These are phyloP conservation scores for Flammula alnicola DNA, from an alignment of 1,284 basidiomycete species.

Conservation along the genomic window DNA sequence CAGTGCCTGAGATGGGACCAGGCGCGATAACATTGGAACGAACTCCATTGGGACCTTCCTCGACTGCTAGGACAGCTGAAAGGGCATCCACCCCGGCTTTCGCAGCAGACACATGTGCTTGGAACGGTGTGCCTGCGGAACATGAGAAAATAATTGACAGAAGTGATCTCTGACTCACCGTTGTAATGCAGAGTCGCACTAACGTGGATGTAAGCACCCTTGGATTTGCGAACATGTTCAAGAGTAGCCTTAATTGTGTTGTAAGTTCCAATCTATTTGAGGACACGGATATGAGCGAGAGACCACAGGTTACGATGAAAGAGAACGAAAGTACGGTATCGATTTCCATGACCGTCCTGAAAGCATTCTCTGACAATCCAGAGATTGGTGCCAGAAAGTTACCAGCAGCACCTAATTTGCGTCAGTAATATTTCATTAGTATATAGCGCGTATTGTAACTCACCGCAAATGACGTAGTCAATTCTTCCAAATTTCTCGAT, in stretches of 20 bases:
- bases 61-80: constrained; percentile 84
- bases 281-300: neutral
- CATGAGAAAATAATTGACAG: constrained; percentile 16
- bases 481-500: constrained; percentile 85
- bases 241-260: constrained; percentile 94
- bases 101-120: constrained; percentile 93
- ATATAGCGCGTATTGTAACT: neutral
- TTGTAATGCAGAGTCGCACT: constrained; percentile 90
- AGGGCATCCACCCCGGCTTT: constrained; percentile 95
- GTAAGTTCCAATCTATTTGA: constrained; percentile 83
- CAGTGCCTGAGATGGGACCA: constrained; percentile 85
- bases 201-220: constrained; percentile 90
- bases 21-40: constrained; percentile 93
- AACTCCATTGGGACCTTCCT: constrained; percentile 94
- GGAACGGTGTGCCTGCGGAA: constrained; percentile 77
- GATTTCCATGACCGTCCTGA: constrained; percentile 93
- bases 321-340: constrained; percentile 67
- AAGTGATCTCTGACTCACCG: constrained; percentile 47
- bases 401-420: constrained; percentile 77
- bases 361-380: constrained; percentile 84
- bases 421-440: neutral
- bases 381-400: constrained; percentile 89
- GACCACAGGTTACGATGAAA: neutral
- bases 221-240: constrained; percentile 67
- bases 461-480: constrained; percentile 94